A percentile compares a stretch with the other conserved stretches of the same genome.
These are phyloP conservation scores for Cyclocybe cylindracea DNA, from an alignment of 768 basidiomycete genomes.

Conservation along the genomic window DNA sequence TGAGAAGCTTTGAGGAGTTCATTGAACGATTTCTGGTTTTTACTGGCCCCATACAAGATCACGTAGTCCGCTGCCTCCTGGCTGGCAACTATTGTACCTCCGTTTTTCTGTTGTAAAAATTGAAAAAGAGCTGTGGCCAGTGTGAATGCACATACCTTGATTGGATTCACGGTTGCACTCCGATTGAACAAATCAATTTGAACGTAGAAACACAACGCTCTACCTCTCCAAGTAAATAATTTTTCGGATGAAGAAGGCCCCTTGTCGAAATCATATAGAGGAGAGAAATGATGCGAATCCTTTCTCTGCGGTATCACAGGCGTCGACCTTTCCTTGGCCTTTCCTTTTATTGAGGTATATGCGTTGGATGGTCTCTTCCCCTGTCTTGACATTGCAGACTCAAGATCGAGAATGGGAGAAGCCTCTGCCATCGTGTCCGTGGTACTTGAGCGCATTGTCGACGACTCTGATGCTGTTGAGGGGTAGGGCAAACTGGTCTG, in stretches of 20 bases:
- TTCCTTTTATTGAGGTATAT: too few relatives aligned
- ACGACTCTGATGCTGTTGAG: slow-evolving; percentile 18
- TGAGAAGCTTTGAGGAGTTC: slow-evolving; percentile 40
- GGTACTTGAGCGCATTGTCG: not conserved
- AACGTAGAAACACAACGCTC: slow-evolving; percentile 58
- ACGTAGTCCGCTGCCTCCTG: slow-evolving; percentile 61
- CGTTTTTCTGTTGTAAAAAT: slow-evolving; percentile 52
- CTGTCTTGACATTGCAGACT: too few relatives aligned
- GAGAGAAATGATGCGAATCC: not conserved
- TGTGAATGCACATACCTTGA: slow-evolving; percentile 53
- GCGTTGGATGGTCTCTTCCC: too few relatives aligned
- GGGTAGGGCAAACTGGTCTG: slow-evolving; percentile 10
- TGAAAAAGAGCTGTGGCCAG: not conserved
- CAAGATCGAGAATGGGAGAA: too few relatives aligned
- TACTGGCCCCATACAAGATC: slow-evolving; percentile 52
- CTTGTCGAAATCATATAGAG: not conserved
- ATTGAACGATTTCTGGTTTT: slow-evolving; percentile 41
- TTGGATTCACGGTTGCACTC: slow-evolving; percentile 45
- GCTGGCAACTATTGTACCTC: slow-evolving; percentile 57
- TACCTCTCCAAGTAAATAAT: slow-evolving; percentile 49
- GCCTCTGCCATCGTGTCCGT: too few relatives aligned
- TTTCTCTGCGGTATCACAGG: not conserved
- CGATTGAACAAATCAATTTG: slow-evolving; percentile 67
- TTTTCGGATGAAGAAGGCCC: slow-evolving; percentile 14
- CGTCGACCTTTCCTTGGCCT: too few relatives aligned